Evolutionary conservation across 345 rosid genomes (phyloP), one percentile per base, ranked within the genome.

Genomic region (Lepidium didymum): DNA sequence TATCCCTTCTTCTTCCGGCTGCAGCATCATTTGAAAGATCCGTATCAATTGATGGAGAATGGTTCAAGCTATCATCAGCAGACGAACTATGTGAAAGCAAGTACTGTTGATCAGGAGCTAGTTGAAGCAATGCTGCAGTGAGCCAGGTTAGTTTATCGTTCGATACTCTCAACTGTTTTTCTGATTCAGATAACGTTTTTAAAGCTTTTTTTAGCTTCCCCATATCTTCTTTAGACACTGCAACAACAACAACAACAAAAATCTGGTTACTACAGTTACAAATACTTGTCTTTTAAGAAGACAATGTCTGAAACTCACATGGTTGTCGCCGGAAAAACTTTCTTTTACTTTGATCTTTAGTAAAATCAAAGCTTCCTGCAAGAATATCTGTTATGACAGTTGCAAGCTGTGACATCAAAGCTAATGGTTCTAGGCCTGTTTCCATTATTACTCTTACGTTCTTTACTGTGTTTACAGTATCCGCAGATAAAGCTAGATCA

Each of bases 341-440:
- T 73, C 96, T 83, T 79, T 77, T 78, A 59, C 58, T 72, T 72
- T 81, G 75, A 10, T 89, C 99, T 79, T 84, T 89, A 10, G 85
- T 43, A 76, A 89, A 85, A 74, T 95, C 93, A 78, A 85, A 91
- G 75, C 92, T 87, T 68, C 96, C 98, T 11, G 92, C 97, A 62
- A 95, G 86, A 54, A 95, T 83, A 77, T 95, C 99, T 4, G 99
- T 91, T 77, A 95, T 86, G 38, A 91, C 86, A 1, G 99, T 89
- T 73, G 99, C 99, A 6, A 95, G 97, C 75, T 95, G 99, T 16
- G 98, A 89, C 99, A 95, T 95, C 80, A 91, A 76, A 61, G 94
- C 96, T 69, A 95, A 76, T 36, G 99, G 98, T 75, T 95, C 99
- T 41, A 89, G 88, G 3, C 98, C 89, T 5, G 90, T 83, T 80